Percentiles rank a stretch among this genome's conserved stretches.
phyloP scores from a whole-genome alignment of 2,329 filamentous ascomycete genomes.

The Xylariaceae sp. region DNA sequence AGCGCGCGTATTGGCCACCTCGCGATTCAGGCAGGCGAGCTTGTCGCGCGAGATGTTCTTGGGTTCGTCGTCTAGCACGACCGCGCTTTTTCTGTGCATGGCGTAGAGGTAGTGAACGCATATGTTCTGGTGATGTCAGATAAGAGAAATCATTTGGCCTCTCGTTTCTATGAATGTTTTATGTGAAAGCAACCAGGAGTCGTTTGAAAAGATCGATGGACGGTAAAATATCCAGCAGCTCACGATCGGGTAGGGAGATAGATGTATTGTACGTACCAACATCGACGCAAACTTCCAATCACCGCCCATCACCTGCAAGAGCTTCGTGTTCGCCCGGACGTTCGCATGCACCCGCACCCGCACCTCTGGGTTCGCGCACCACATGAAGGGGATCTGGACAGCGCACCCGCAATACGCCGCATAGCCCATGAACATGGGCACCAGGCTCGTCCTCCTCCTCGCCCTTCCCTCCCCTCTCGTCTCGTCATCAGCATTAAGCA shows the following conservation, averaged over 20 bases:
- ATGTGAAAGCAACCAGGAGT: no score
- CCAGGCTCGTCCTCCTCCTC: neutral
- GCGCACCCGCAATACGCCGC: conserved; percentile 7
- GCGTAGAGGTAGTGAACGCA: conserved; percentile 4
- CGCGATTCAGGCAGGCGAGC: neutral
- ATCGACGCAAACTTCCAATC: conserved; percentile 10
- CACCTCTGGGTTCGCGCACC: conserved; percentile 4
- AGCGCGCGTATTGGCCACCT: neutral
- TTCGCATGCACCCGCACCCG: conserved; percentile 1
- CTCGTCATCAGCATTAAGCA: neutral
- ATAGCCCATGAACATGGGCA: conserved; percentile 3
- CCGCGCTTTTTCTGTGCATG: conserved; percentile 1
- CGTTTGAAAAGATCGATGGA: no score
- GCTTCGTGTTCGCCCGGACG: conserved; percentile 3
- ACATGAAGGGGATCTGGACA: conserved; percentile 5
- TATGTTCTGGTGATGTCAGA: neutral
- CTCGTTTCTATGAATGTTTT: no score
- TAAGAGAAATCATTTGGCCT: no score
- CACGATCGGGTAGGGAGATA: neutral
- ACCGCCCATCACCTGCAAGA: conserved; percentile 6
- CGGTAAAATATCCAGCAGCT: no score
- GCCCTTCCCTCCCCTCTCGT: no score
- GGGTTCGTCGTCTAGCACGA: neutral
- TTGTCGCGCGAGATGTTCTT: neutral
- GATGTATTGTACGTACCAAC: neutral